Evolutionary conservation across 345 rosid genomes (phyloP).

Genomic region (Camelina sativa): DNA sequence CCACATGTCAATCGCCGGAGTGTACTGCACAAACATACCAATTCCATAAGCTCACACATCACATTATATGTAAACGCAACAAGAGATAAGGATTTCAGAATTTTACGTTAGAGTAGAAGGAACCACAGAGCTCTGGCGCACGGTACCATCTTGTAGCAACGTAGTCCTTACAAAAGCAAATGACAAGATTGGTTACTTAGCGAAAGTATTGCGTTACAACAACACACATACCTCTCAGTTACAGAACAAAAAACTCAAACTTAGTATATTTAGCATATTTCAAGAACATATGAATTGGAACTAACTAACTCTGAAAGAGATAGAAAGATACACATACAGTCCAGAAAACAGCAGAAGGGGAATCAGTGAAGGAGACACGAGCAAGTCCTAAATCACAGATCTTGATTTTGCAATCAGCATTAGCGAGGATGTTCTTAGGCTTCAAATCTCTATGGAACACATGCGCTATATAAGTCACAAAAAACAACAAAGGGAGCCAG

Average conservation of each 20-base stretch:
- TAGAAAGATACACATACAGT: conserved; percentile 73
- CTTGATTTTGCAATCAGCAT: conserved; percentile 97
- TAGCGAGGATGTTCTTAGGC: conserved; percentile 96
- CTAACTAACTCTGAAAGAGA: conserved; percentile 32
- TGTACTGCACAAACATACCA: conserved; percentile 67
- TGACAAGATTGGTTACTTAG: conserved; percentile 34
- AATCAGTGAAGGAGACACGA: conserved; percentile 87
- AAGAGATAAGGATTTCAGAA: conserved; percentile 16
- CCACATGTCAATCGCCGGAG: conserved; percentile 98
- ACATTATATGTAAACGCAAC: neutral
- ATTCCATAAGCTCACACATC: conserved; percentile 24
- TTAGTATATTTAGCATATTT: neutral
- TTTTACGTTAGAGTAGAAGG: conserved; percentile 83
- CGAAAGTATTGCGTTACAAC: conserved; percentile 16
- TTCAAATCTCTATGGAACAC: conserved; percentile 96
- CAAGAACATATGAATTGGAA: conserved; percentile 7
- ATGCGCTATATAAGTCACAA: conserved; percentile 54
- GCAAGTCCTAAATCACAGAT: conserved; percentile 99
- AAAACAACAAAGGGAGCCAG: conserved; percentile 3
- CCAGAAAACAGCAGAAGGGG: conserved; percentile 98
- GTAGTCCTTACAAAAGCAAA: conserved; percentile 75
- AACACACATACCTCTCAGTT: conserved; percentile 35
- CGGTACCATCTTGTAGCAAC: conserved; percentile 99
- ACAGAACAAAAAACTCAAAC: conserved; percentile 8
- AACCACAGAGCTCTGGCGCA: conserved; percentile 99